Conservation (phyloP, 108 stramenopile genomes). For the Nitzschia sp. region DNA sequence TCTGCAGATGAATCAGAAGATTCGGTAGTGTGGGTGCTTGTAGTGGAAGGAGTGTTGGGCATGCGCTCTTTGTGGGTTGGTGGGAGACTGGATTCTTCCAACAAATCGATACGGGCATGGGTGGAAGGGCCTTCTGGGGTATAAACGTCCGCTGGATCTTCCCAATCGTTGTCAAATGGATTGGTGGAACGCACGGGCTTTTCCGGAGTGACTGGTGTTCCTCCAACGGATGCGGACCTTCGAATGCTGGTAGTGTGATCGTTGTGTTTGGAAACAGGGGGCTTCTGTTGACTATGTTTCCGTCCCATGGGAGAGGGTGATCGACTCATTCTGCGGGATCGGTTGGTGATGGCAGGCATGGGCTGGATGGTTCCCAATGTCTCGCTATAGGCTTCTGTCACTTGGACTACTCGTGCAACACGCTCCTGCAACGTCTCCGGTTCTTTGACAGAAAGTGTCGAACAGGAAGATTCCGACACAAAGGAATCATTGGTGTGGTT, state of each 20-base stretch:
- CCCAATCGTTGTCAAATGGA: neutral
- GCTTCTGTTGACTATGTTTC: neutral
- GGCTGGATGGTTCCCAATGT: neutral
- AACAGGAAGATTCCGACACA: neutral
- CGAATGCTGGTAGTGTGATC: no score
- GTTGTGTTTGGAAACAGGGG: neutral
- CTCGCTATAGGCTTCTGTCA: constrained; percentile 17
- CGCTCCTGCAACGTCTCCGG: constrained; percentile 6
- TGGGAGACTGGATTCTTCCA: neutral
- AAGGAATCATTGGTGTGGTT: neutral
- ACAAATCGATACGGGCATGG: constrained; percentile 6
- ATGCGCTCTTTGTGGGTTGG: neutral
- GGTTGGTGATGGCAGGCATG: neutral
- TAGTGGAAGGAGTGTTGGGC: neutral
- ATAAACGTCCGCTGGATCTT: neutral
- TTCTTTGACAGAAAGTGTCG: neutral
- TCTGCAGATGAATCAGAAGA: neutral
- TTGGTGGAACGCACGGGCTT: neutral
- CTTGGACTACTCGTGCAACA: constrained; percentile 7
- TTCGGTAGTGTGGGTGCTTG: neutral
- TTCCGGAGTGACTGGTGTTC: neutral
- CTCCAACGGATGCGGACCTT: neutral
- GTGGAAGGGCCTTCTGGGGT: neutral
- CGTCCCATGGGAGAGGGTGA: neutral
- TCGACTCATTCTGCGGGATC: neutral